These are phyloP conservation scores for Auriscalpium orientale DNA, from an alignment of 768 basidiomycete genomes.

Conservation along the genomic window DNA sequence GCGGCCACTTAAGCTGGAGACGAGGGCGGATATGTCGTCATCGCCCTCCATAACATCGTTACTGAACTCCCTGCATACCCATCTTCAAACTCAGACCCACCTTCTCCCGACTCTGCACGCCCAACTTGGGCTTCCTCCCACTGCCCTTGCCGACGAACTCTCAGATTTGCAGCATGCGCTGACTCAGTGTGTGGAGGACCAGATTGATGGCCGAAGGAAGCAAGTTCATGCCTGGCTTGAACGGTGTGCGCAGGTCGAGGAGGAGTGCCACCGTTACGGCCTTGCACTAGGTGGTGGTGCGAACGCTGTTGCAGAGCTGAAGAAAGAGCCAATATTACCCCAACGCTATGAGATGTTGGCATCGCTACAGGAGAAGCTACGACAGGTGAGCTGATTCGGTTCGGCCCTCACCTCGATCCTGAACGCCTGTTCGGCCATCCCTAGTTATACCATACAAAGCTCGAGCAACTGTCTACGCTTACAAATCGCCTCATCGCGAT, in stretches of 20 bases:
- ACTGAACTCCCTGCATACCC: constrained; percentile 68
- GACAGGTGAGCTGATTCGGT: constrained; percentile 51
- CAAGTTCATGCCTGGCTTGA: constrained; percentile 73
- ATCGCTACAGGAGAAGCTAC: constrained; percentile 68
- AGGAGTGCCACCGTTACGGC: constrained; percentile 57
- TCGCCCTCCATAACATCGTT: constrained; percentile 45
- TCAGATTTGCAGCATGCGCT: constrained; percentile 66
- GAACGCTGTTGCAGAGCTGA: constrained; percentile 56
- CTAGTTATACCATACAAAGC: constrained; percentile 70
- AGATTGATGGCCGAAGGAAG: constrained; percentile 59
- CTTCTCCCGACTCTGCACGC: constrained; percentile 75
- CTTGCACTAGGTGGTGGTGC: constrained; percentile 66
- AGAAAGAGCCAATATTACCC: constrained; percentile 68
- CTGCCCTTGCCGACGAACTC: constrained; percentile 78
- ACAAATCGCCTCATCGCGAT: constrained; percentile 57
- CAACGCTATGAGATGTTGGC: constrained; percentile 59
- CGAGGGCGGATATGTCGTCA: background rate
- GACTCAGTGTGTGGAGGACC: constrained; percentile 64
- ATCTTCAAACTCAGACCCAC: constrained; percentile 75
- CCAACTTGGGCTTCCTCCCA: constrained; percentile 75
- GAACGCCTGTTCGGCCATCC: constrained; percentile 1
- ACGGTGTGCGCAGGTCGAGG: constrained; percentile 55
- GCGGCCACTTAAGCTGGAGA: background rate
- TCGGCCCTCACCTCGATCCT: background rate
- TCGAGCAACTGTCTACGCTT: constrained; percentile 66